Base-by-base conservation (phyloP, 331 rosid species). In the Acacia pycnantha region DNA sequence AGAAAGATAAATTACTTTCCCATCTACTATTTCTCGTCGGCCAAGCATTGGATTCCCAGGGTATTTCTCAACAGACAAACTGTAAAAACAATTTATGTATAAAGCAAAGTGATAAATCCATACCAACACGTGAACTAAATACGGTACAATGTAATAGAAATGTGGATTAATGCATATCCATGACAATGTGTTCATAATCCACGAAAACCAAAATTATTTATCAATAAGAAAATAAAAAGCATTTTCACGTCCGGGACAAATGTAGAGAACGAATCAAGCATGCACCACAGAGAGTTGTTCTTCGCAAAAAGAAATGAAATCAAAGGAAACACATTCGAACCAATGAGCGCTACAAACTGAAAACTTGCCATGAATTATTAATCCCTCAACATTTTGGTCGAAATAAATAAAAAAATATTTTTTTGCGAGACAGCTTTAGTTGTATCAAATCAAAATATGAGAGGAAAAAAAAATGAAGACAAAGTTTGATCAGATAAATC, bases 31-130 rank as follows among this genome's bases (percentile, higher is more conserved):
- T 83, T 94, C 95, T 21, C 97, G 90, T 35, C 14, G 84, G 75
- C 98, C 99, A 76, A 96, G 95, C 99, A 96, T 96, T 19, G 84
- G 91, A 82, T 88, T 92, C 4, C 15, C 31, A 0, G 97, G 98
- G 87, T 82, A 77, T 77, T 82, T 96, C 88, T 94, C 97, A 82
- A 89, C 98, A 5, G 97, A 92, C 82, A 87, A 13, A 78, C 99
- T 96, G 89, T 59, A 85, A 77, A 74, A 5, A 5, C 50, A 73
- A 66, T 2, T 21, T 53, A 43, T 2, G 76, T 16, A 68, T 8
- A 44, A 21, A 21, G 6, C 11, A 35, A 64, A 65, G 51, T 47
- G 67, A 22, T 41, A 11, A 56, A 47, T 22, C 31, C n/a, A 72
- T 2, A 54, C 35, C 31, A 31, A 21, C 22, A 58, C 13, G 31